Evolutionary conservation across 2,329 filamentous ascomycete genomes (phyloP).

Genomic region (Hypoxylon rubiginosum): DNA sequence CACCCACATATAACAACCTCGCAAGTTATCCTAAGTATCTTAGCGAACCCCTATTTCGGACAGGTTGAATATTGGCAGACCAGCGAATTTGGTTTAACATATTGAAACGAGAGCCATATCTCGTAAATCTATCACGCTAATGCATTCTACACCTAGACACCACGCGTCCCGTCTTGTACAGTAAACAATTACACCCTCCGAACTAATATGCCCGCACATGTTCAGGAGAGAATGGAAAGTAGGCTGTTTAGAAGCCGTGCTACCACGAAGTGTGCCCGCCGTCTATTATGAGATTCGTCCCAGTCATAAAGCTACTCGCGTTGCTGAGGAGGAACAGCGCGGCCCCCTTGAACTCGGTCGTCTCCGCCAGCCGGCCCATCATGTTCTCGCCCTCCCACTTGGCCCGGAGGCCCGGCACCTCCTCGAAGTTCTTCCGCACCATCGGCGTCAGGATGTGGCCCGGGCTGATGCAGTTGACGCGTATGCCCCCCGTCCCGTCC

Average conservation of each 20-base stretch:
- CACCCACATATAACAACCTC: not conserved
- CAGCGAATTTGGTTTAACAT: not conserved
- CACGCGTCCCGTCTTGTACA: not conserved
- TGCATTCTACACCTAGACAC: not conserved
- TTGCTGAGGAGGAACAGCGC: constrained; percentile 72
- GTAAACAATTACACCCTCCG: constrained; percentile 4
- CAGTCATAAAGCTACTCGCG: constrained; percentile 71
- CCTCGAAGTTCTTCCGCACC: constrained; percentile 77
- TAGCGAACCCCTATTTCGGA: not conserved
- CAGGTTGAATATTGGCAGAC: not conserved
- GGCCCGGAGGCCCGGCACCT: constrained; percentile 70
- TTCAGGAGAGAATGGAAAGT: not conserved
- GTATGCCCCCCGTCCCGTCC: constrained; percentile 66
- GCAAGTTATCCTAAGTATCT: not conserved
- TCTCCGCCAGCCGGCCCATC: constrained; percentile 72
- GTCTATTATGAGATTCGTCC: constrained; percentile 40
- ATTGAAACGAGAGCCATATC: not conserved
- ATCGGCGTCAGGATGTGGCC: constrained; percentile 79
- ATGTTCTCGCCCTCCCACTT: constrained; percentile 82
- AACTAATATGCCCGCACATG: not conserved
- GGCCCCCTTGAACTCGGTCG: constrained; percentile 72
- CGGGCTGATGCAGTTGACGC: constrained; percentile 77
- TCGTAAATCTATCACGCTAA: not conserved
- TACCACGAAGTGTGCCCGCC: constrained; percentile 45
- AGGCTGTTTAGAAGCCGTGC: not conserved